Evolutionary conservation across 768 basidiomycete species (phyloP).

Genomic region (Galerina sulciceps): DNA sequence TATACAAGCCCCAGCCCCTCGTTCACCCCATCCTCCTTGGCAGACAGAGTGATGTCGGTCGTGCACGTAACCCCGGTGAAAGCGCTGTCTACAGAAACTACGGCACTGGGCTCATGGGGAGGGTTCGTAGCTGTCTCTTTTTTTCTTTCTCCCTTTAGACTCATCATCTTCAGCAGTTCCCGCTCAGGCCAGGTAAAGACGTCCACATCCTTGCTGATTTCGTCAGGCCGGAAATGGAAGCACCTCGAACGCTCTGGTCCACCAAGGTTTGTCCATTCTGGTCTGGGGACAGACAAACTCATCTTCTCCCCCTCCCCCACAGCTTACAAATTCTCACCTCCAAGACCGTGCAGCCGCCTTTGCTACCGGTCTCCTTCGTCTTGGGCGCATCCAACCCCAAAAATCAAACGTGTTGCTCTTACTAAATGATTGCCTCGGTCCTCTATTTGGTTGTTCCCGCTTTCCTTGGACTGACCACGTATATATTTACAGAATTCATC

Average conservation of each 20-base stretch:
- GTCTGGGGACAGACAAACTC: neutral
- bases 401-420: constrained; percentile 76
- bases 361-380: constrained; percentile 70
- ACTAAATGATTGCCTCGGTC: constrained; percentile 80
- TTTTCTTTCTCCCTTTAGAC: constrained; percentile 6
- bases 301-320: neutral
- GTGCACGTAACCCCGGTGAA: constrained; percentile 79
- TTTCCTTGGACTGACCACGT: neutral
- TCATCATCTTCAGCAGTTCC: constrained; percentile 54
- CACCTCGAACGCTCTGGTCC: constrained; percentile 77
- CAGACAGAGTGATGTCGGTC: constrained; percentile 86
- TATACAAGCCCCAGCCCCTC: constrained; percentile 82
- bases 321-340: constrained; percentile 79
- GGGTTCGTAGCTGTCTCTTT: constrained; percentile 51
- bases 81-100: constrained; percentile 93
- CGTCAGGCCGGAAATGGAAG: constrained; percentile 66
- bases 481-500: constrained; percentile 63
- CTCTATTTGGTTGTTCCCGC: constrained; percentile 17
- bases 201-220: constrained; percentile 69
- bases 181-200: constrained; percentile 73
- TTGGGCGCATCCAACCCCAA: constrained; percentile 56
- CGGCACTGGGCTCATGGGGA: constrained; percentile 80
- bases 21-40: constrained; percentile 95
- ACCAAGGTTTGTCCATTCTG: constrained; percentile 55
- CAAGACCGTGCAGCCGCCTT: constrained; percentile 73